Evolutionary conservation across 2,329 filamentous ascomycete genomes (phyloP).

Genomic region (Hypoxylon sp.): DNA sequence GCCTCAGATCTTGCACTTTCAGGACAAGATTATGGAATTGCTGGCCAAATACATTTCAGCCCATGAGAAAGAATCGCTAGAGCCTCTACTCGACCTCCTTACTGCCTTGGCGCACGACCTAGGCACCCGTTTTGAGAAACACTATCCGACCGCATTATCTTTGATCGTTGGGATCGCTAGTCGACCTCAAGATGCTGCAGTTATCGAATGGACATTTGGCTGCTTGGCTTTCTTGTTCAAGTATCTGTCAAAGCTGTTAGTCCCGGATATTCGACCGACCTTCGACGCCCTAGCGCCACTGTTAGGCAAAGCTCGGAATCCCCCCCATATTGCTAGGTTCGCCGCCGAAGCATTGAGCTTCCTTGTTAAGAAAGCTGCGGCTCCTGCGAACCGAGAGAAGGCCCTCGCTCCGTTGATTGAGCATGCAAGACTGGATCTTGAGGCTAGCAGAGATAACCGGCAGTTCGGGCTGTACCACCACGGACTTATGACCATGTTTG

Average conservation of each 20-base stretch:
- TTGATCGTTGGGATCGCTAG: conserved; percentile 84
- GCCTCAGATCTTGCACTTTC: conserved; percentile 91
- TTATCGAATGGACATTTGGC: conserved; percentile 98
- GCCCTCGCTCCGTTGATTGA: conserved; percentile 79
- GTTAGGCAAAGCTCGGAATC: conserved; percentile 85
- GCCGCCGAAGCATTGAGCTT: conserved; percentile 97
- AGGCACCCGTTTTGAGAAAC: conserved; percentile 87
- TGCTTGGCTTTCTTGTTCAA: conserved; percentile 97
- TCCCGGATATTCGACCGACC: conserved; percentile 87
- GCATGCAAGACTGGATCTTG: conserved; percentile 79
- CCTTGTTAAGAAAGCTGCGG: conserved; percentile 88
- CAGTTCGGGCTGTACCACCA: conserved; percentile 81
- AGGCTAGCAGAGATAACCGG: conserved; percentile 65
- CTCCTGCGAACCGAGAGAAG: conserved; percentile 80
- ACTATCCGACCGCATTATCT: conserved; percentile 82
- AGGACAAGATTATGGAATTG: conserved; percentile 84
- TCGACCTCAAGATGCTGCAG: conserved; percentile 82
- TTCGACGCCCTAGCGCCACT: conserved; percentile 87
- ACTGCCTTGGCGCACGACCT: conserved; percentile 96
- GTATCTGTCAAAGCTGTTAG: conserved; percentile 89
- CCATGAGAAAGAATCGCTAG: conserved; percentile 83
- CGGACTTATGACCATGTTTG: conserved; percentile 92
- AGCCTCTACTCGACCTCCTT: conserved; percentile 89
- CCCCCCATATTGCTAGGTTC: conserved; percentile 90
- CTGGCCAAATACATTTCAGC: conserved; percentile 82